Evolutionary conservation across 2,329 filamentous ascomycete genomes (phyloP).

Genomic region (Neurospora sp.): DNA sequence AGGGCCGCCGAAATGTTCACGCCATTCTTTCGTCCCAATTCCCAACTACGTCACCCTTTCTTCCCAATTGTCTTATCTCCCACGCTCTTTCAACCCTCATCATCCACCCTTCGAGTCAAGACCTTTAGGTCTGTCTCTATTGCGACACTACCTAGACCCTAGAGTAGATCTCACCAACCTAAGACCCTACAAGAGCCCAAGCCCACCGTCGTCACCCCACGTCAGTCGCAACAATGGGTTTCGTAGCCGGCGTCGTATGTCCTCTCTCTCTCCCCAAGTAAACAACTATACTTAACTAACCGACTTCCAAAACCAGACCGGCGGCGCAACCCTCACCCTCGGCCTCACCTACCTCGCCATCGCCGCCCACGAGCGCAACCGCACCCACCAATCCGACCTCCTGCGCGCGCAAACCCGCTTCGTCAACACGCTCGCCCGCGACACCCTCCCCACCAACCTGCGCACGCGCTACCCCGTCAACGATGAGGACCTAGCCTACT

Average conservation of each 20-base stretch:
- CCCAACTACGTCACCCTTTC: background rate
- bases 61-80: background rate
- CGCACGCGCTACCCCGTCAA: slow-evolving; percentile 18
- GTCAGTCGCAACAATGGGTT: slow-evolving; percentile 48
- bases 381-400: slow-evolving; percentile 46
- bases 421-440: slow-evolving; percentile 35
- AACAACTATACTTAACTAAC: slow-evolving; percentile 4
- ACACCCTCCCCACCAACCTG: slow-evolving; percentile 26
- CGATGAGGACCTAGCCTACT: slow-evolving; percentile 3
- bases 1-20: background rate
- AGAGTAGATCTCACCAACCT: background rate
- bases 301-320: slow-evolving; percentile 41
- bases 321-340: slow-evolving; percentile 67
- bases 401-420: slow-evolving; percentile 48
- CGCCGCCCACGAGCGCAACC: slow-evolving; percentile 59
- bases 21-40: background rate
- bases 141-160: background rate
- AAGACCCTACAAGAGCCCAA: slow-evolving; percentile 16
- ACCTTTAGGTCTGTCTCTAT: background rate
- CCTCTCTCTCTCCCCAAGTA: background rate
- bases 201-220: slow-evolving; percentile 5
- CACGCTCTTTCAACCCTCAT: background rate
- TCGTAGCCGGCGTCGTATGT: slow-evolving; percentile 65
- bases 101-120: background rate
- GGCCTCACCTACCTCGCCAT: slow-evolving; percentile 63